These are phyloP conservation scores for Backusella liffmaniae DNA, from an alignment of 192 early-diverging fungal species.

Conservation along the genomic window DNA sequence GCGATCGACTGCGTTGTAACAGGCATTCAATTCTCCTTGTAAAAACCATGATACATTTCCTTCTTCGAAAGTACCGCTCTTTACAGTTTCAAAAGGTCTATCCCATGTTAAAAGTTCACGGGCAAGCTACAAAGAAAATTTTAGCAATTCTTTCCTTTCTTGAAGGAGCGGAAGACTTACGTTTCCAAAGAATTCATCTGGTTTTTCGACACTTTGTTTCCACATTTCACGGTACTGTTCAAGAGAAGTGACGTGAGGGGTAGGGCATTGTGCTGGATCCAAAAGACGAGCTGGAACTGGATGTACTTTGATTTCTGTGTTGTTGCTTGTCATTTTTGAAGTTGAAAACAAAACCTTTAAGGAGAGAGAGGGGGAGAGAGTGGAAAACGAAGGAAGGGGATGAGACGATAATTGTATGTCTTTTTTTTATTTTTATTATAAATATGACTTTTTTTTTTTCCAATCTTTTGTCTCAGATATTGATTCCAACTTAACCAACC, in stretches of 20 bases:
- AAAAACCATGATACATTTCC: slow-evolving; percentile 95
- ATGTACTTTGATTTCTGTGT: slow-evolving; percentile 26
- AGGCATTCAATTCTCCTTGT: slow-evolving; percentile 86
- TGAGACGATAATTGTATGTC: not conserved
- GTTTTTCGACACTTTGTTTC: slow-evolving; percentile 77
- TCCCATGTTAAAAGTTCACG: slow-evolving; percentile 80
- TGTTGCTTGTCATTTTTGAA: not conserved
- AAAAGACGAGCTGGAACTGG: slow-evolving; percentile 67
- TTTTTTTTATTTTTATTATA: not conserved
- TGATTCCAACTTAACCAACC: slow-evolving; percentile 7
- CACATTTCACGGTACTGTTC: slow-evolving; percentile 81
- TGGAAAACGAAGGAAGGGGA: not conserved
- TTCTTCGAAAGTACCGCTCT: slow-evolving; percentile 69
- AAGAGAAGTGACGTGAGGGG: slow-evolving; percentile 71
- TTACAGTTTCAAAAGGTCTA: slow-evolving; percentile 73
- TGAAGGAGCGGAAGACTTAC: slow-evolving; percentile 79
- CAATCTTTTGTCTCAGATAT: slow-evolving; percentile 7
- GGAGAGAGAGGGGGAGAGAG: not conserved
- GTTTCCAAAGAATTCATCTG: slow-evolving; percentile 80
- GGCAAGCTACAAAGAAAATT: slow-evolving; percentile 52
- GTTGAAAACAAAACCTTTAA: not conserved
- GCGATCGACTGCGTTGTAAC: slow-evolving; percentile 90
- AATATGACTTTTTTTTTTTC: not conserved
- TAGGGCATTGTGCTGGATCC: slow-evolving; percentile 49
- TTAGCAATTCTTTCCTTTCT: slow-evolving; percentile 44